Evolutionary conservation across 805 yeast species (phyloP), one percentile per base, ranked within the genome.

Genomic region (Candida quercuum): DNA sequence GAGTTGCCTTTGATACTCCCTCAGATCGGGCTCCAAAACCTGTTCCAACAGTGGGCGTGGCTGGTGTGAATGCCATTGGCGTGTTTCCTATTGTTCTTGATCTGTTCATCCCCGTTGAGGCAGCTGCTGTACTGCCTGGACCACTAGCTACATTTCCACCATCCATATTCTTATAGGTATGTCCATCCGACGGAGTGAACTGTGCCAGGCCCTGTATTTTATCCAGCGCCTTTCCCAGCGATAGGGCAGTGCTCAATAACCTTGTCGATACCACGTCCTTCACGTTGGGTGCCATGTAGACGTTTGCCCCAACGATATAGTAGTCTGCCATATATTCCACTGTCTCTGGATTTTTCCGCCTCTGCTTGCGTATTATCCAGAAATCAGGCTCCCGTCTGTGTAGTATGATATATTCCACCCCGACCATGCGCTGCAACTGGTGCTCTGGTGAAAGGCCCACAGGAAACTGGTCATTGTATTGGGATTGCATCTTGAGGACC

Each of bases 401-500:
- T 0, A 79, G 79, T 7, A 93, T 71, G 2, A 86, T 77, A 51
- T 86, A 93, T 60, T 93, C 99, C 1, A 80, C 59, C 0, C 99
- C 99, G 21, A 71, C 74, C 86, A 93, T 80, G 45, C 83, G 85
- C 37, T 67, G 60, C 42, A 93, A 69, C 50, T 84, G 86, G 21
- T 67, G 61, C 41, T 75, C 77, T 23, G 73, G 61, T 1, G 62
- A 58, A 20, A 54, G 44, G 37, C 51, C 57, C 38, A 46, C 40
- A 17, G 59, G 59, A 30, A 64, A 57, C 40, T 69, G 63, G 15
- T 71, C 76, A 36, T 80, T 82, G 70, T 81, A 89, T 59, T 89
- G 97, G 42, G 82, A 74, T 57, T 93, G 99, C 99, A 93, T 93
- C 60, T 85, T 85, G 31, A 94, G 73, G 21, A 86, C 93, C 62